These are phyloP conservation scores for Pleurostoma richardsiae DNA, from an alignment of 2,329 filamentous ascomycete genomes.

Conservation along the genomic window DNA sequence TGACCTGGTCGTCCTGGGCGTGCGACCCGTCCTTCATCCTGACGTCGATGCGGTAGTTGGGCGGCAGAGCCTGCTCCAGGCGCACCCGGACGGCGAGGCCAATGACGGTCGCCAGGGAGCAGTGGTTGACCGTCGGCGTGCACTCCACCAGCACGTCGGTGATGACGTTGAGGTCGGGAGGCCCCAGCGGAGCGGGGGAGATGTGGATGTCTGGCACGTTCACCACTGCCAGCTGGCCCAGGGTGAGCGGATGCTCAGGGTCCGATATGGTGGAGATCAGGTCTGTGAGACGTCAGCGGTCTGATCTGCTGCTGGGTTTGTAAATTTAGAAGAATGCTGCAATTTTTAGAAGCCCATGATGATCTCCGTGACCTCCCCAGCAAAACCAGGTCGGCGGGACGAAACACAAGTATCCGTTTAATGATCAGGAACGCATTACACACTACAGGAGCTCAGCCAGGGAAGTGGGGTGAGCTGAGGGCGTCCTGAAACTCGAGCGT, in stretches of 20 bases:
- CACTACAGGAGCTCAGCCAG: no score
- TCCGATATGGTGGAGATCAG: conserved; percentile 93
- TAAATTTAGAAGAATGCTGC: neutral
- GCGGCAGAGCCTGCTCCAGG: conserved; percentile 83
- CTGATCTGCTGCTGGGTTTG: conserved; percentile 11
- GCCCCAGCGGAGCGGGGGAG: conserved; percentile 54
- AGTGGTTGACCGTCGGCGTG: conserved; percentile 95
- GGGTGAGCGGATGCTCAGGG: conserved; percentile 90
- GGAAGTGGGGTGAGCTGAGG: no score
- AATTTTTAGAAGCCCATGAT: no score
- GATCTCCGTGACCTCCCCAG: no score
- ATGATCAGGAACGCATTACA: no score
- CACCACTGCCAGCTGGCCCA: conserved; percentile 90
- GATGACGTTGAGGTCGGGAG: conserved; percentile 47
- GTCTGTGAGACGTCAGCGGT: conserved; percentile 52
- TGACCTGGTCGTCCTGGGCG: conserved; percentile 88
- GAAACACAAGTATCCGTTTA: no score
- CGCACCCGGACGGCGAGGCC: conserved; percentile 88
- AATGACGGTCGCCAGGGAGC: conserved; percentile 92
- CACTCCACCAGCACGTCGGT: conserved; percentile 80
- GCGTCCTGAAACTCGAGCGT: no score
- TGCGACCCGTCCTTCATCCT: conserved; percentile 96
- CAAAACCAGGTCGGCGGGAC: neutral
- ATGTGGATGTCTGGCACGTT: conserved; percentile 93
- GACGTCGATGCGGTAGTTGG: conserved; percentile 88